Conservation (phyloP, 331 rosid species). For the Cydonia oblonga region DNA sequence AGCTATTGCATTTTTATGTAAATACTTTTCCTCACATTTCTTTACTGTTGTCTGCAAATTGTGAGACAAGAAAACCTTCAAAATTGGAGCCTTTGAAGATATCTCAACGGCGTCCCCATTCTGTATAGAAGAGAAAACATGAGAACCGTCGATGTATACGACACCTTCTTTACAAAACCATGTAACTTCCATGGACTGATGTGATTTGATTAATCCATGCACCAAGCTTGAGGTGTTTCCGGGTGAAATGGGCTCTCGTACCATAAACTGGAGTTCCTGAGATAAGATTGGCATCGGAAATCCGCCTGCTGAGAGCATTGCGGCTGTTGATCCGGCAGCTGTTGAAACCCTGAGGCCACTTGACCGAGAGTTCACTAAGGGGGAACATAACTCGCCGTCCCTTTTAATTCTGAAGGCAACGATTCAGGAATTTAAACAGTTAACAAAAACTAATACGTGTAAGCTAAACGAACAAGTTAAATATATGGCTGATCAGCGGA, state of each 20-base stretch:
- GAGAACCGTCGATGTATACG: conserved; percentile 71
- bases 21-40: conserved; percentile 7
- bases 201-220: conserved; percentile 47
- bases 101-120: conserved; percentile 52
- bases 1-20: not conserved
- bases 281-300: conserved; percentile 61
- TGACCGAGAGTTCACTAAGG: conserved; percentile 54
- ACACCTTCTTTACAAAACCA: conserved; percentile 59
- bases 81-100: conserved; percentile 60
- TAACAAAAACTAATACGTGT: not conserved
- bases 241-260: conserved; percentile 69
- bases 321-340: conserved; percentile 90
- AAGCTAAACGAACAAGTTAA: not conserved
- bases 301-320: conserved; percentile 93
- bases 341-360: conserved; percentile 88
- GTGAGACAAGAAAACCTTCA: conserved; percentile 61
- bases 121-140: conserved; percentile 32
- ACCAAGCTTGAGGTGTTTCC: conserved; percentile 33
- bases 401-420: conserved; percentile 48
- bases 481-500: not conserved
- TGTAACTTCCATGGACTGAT: conserved; percentile 32
- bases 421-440: not conserved
- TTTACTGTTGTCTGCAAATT: conserved; percentile 7
- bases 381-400: conserved; percentile 32
- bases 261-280: conserved; percentile 76